Evolutionary conservation across 257 asterid species (phyloP), one percentile per base, ranked within the genome.

Genomic region (Echium plantagineum): DNA sequence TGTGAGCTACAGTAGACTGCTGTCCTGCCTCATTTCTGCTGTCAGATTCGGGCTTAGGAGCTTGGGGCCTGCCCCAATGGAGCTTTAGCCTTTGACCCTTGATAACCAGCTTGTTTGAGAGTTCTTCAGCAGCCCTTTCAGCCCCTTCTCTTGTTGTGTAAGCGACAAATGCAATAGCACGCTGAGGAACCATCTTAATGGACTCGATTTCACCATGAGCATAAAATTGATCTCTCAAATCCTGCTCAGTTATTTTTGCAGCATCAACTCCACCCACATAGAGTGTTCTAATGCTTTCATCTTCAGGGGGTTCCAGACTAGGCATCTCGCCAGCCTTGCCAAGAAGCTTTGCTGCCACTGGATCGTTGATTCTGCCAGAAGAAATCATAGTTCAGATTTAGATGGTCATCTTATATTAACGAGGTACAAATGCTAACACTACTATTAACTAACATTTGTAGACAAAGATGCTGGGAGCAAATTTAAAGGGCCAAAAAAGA

Each of bases 281-380:
- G 12, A 93, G 96, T 74, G 99, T 86, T 76, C 94, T 83, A 63
- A 93, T 89, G 81, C 81, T 81, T 78, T 84, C 95, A 28, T 93
- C 99, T 2, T 93, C 95, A 7, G 99, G 97, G 49, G 97, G 96
- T 73, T 89, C 97, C 63, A 93, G 71, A 19, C 97, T 79, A 63
- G 99, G 99, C 99, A 89, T 93, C 74, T 93, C 99, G 60, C 97
- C 99, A 20, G 99, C 99, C 78, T 86, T 89, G 73, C 72, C 72
- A 30, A 93, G 90, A 30, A 93, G 85, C 82, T 89, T 93, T 80
- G 81, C 2, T 10, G 99, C 99, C 75, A 93, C 99, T 13, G 96
- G 96, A 73, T 93, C 99, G 42, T 93, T 89, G 21, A 93, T 79
- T 59, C 97, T 93, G 82, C 69, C 77, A 38, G 69, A 7, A 19